These are phyloP conservation scores for Penicillium concentricum DNA, from an alignment of 2,329 filamentous ascomycete genomes.

Conservation along the genomic window DNA sequence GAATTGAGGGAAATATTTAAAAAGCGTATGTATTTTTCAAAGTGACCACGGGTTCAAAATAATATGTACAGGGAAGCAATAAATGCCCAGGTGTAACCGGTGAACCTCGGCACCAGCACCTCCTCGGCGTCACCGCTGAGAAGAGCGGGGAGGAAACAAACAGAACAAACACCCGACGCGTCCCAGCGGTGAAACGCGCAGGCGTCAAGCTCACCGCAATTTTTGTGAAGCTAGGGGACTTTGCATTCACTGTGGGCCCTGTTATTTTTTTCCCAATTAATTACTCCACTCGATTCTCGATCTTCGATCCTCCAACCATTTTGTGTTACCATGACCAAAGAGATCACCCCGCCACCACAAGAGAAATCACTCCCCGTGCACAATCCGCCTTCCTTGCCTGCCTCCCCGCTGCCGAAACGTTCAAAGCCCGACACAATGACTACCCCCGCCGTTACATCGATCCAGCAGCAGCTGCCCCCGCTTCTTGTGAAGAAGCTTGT, in stretches of 20 bases:
- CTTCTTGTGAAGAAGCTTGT: conserved; percentile 88
- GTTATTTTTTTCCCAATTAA: not conserved
- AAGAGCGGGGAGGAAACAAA: conserved; percentile 14
- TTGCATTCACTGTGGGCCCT: not conserved
- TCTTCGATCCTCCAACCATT: not conserved
- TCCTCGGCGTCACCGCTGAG: conserved; percentile 6
- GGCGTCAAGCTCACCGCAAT: conserved; percentile 26
- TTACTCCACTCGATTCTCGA: not conserved
- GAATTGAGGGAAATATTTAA: not conserved
- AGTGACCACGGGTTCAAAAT: not conserved
- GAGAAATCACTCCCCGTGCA: conserved; percentile 30
- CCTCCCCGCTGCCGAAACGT: conserved; percentile 77
- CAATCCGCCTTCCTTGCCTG: conserved; percentile 59
- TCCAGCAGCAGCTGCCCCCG: conserved; percentile 52
- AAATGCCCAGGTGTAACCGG: conserved; percentile 5
- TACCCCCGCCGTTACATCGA: conserved; percentile 35
- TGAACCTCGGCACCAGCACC: conserved; percentile 13
- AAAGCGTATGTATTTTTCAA: not conserved
- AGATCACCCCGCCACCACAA: conserved; percentile 40
- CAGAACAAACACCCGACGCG: conserved; percentile 21
- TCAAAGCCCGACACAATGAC: conserved; percentile 60
- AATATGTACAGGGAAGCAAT: conserved; percentile 3
- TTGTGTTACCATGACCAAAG: conserved; percentile 41
- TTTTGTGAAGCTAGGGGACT: conserved; percentile 11
- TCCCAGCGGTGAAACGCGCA: conserved; percentile 24